Percentiles rank a stretch among this genome's conserved stretches.
Conservation (phyloP, 257 asterid genomes). For the Rubia yunnanensis region DNA sequence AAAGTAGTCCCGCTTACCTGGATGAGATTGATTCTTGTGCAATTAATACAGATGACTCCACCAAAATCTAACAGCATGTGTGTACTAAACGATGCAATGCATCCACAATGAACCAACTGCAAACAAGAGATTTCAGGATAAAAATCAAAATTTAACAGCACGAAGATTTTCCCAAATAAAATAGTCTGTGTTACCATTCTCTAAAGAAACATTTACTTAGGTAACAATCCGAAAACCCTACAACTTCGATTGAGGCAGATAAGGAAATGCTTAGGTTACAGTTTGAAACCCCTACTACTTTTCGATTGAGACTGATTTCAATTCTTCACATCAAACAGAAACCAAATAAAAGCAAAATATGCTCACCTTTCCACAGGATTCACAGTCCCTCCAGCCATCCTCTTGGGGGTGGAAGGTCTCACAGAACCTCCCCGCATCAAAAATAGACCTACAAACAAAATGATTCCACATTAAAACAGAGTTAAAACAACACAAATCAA, state of each 20-base stretch:
- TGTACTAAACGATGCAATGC: conserved; percentile 57
- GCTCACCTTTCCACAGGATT: conserved; percentile 68
- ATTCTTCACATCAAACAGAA: neutral
- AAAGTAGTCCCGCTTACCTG: conserved; percentile 38
- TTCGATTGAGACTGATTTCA: neutral
- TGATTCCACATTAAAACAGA: neutral
- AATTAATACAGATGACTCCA: conserved; percentile 74
- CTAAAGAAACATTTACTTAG: neutral
- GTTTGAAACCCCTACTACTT: neutral
- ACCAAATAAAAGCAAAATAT: conserved; percentile 5
- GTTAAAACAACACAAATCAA: neutral
- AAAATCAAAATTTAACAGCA: neutral
- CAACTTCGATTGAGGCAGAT: neutral
- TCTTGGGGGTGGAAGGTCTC: conserved; percentile 58
- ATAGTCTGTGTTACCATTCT: neutral
- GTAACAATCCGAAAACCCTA: neutral
- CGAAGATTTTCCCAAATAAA: neutral
- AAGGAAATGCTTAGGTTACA: neutral
- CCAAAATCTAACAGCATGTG: conserved; percentile 68
- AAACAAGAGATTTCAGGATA: neutral
- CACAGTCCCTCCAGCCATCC: conserved; percentile 89
- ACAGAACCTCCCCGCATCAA: conserved; percentile 63
- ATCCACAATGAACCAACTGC: conserved; percentile 86
- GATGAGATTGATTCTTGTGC: conserved; percentile 54
- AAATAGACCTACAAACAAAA: conserved; percentile 36